Base-by-base conservation (phyloP, 2,329 filamentous ascomycete genomes). In the Aureobasidium sp. region DNA sequence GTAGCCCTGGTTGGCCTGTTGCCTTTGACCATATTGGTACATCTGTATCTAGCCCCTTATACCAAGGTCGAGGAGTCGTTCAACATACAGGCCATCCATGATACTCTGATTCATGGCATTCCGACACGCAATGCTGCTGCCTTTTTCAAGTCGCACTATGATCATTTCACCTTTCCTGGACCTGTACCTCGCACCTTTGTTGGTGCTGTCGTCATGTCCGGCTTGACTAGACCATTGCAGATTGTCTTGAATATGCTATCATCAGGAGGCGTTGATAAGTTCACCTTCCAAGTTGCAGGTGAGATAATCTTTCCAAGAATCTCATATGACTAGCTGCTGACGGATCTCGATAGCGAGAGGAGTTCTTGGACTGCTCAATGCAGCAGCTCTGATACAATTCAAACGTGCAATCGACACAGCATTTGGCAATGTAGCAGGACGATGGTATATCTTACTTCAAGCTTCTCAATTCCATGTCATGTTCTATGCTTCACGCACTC, bases 21-120 rank as follows among this genome's bases (percentile, higher is more conserved):
- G 29, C 60, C 60, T 11, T 51, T 60, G 45, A 59, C 53, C 4
- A 68, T 79, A 9, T 62, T 77, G 18, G 38, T 76, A 2, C 76
- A 79, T 65, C 64, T 78, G 45, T 71, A 72, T 27, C 31, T 64
- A n/a, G 89, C 95, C 15, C 96, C 96, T 1, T 95, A 97, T 82
- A 98, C 95, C 66, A 99, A 99, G 79, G 96, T 99, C 67, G 96
- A 99, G 79, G 96, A 99, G 80, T 98, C 95, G 0, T 98, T 99
- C 87, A 97, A 97, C 78, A 89, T 98, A 66, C 96, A 99, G 78
- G 96, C 96, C 8, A 88, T 90, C 4, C 96, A 98, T 79, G 96
- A 99, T 77, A 91, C 99, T 42, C 79, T 97, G 67, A 87, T 88
- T 43, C 94, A 96, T 76, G 94, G 94, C 29, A 89, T 93, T 1